A percentile compares a stretch with the other conserved stretches of the same genome.
Conservation (phyloP, 2,329 filamentous ascomycete genomes). For the Pseudogymnoascus sp. region DNA sequence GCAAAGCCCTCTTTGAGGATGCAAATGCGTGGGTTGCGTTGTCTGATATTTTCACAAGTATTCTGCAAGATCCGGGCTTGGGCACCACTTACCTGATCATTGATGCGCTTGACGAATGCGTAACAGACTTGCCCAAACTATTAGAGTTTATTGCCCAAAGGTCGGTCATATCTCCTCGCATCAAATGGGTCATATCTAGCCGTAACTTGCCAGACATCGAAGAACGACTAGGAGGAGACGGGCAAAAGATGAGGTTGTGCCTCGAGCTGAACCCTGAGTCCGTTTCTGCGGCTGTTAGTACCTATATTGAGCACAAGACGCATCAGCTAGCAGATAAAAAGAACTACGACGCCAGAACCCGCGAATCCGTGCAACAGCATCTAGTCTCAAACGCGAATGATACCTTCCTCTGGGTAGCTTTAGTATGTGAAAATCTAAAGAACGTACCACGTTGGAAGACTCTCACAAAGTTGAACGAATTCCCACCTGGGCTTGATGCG, state of each 20-base stretch:
- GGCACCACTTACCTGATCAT: constrained; percentile 31
- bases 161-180: constrained; percentile 15
- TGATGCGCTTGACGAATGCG: constrained; percentile 42
- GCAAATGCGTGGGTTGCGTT: constrained; percentile 32
- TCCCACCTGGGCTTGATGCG: no score
- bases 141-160: constrained; percentile 30
- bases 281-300: constrained; percentile 29
- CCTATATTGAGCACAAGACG: constrained; percentile 33
- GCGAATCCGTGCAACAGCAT: constrained; percentile 18
- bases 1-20: constrained; percentile 33
- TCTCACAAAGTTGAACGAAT: no score
- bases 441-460: no score
- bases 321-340: constrained; percentile 16
- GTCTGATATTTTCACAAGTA: constrained; percentile 31
- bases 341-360: constrained; percentile 12
- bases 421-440: no score
- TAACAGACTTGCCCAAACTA: constrained; percentile 24
- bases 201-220: constrained; percentile 35
- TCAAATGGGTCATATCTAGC: constrained; percentile 39
- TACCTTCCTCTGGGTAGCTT: no score
- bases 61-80: constrained; percentile 32
- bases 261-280: constrained; percentile 33
- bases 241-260: constrained; percentile 20
- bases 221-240: constrained; percentile 21
- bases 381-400: constrained; percentile 28